Base-by-base conservation (phyloP, 495 filamentous ascomycete species). In the Penicillium soppii region DNA sequence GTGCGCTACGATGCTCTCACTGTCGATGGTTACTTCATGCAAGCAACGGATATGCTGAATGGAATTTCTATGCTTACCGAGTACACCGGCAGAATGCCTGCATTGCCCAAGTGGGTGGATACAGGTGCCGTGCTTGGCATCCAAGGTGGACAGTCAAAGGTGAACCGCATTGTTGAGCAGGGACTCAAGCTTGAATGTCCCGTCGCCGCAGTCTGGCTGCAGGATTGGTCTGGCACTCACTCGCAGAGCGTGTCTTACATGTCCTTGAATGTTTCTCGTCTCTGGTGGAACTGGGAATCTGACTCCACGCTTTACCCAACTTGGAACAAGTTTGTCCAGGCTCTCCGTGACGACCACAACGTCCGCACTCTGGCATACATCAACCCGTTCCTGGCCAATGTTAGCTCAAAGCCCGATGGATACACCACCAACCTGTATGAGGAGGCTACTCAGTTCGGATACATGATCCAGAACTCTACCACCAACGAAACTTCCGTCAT, bases 221-320 rank as follows among this genome's bases (percentile, higher is more conserved):
- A 63, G 20, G 60, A 63, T 36, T 63, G 60, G 60, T 56, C 53
- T 19, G 57, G 60, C 2, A 63, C 59, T 20, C 62, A 66, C 35
- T 29, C 45, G 1, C 62, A 66, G 41, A 57, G 51, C 7, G 62
- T 48, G 7, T 57, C 59, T 5, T 58, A 58, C 32, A 51, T 62
- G 41, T 46, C 33, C 12, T 45, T 63, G 33, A 61, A 57, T 17
- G 49, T 66, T 29, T 66, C 62, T 5, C 59, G 62, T n/a, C 49
- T 66, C 4, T 66, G 62, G 62, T 66, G 62, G 62, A 66, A 66
- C 50, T 66, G 62, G 62, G 62, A 66, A 41, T 43, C 44, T 10
- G 62, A 66, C 26, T 36, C 42, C 2, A 40, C 53, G 3, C 57
- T 63, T 9, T 66, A 66, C 39, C 62, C 62, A 4, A 56, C 54